These are phyloP conservation scores for Metschnikowia baotianmanensis DNA, from an alignment of 805 yeast genomes.

Conservation along the genomic window DNA sequence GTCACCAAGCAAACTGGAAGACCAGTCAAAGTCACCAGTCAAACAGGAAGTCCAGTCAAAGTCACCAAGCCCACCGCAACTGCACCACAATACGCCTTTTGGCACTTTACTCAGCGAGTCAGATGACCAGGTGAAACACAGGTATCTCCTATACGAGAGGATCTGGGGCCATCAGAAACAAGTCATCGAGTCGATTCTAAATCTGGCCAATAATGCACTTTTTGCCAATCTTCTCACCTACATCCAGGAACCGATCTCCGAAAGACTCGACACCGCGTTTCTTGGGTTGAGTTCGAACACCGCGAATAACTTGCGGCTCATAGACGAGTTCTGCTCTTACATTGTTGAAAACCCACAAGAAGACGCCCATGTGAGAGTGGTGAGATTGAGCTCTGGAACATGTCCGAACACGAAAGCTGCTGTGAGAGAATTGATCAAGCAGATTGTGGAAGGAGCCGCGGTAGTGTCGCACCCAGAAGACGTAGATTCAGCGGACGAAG, in stretches of 20 bases:
- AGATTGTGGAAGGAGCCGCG: slow-evolving; percentile 20
- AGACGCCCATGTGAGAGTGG: slow-evolving; percentile 19
- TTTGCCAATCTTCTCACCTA: slow-evolving; percentile 28
- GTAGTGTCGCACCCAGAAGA: not conserved
- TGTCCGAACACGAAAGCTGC: slow-evolving; percentile 35
- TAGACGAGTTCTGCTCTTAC: slow-evolving; percentile 32
- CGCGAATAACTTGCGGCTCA: slow-evolving; percentile 38
- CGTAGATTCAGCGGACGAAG: slow-evolving; percentile 10
- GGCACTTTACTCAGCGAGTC: slow-evolving; percentile 25
- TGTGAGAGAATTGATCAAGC: slow-evolving; percentile 33
- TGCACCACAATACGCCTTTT: slow-evolving; percentile 22
- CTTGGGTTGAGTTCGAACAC: slow-evolving; percentile 39
- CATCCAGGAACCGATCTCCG: slow-evolving; percentile 16
- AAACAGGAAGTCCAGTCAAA: not conserved
- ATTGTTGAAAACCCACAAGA: slow-evolving; percentile 12
- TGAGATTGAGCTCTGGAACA: slow-evolving; percentile 30
- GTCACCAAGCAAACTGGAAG: not conserved
- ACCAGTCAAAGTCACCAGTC: not conserved
- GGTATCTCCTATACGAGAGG: slow-evolving; percentile 25
- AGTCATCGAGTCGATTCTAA: slow-evolving; percentile 29
- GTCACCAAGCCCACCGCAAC: not conserved
- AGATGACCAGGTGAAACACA: slow-evolving; percentile 17
- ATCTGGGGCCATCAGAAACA: slow-evolving; percentile 30
- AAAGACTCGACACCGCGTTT: slow-evolving; percentile 32
- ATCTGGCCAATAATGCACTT: slow-evolving; percentile 32